These are phyloP conservation scores for Talaromyces funiculosus DNA, from an alignment of 2,329 filamentous ascomycete genomes.

Conservation along the genomic window DNA sequence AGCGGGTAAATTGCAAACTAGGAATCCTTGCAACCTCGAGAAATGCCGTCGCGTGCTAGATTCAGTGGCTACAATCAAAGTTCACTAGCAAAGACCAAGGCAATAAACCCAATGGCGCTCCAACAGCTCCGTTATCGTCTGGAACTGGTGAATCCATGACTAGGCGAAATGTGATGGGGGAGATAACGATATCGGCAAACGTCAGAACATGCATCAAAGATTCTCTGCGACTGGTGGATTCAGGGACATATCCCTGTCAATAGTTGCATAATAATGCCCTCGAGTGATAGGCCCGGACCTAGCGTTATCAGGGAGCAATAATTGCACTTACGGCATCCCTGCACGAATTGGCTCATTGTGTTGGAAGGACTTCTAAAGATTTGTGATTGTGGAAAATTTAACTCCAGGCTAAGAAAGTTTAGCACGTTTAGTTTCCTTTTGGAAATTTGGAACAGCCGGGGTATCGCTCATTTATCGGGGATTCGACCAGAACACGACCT, in stretches of 20 bases:
- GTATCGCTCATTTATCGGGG: conserved; percentile 9
- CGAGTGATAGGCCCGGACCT: neutral
- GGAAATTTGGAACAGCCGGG: conserved; percentile 13
- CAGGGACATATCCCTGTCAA: conserved; percentile 6
- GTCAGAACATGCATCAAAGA: conserved; percentile 10
- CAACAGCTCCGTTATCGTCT: conserved; percentile 8
- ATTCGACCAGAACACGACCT: neutral
- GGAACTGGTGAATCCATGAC: neutral
- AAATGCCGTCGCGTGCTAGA: conserved; percentile 9
- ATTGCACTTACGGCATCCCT: neutral
- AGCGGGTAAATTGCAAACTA: conserved; percentile 13
- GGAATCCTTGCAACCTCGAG: conserved; percentile 8
- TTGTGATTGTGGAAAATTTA: conserved; percentile 2
- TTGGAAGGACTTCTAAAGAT: neutral
- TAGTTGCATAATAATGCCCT: conserved; percentile 6
- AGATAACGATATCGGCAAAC: conserved; percentile 13
- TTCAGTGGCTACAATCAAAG: neutral
- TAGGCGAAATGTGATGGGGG: neutral
- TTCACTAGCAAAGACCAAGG: neutral
- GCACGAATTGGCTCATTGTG: neutral
- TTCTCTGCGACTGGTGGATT: conserved; percentile 11
- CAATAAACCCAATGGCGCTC: neutral
- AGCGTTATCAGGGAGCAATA: conserved; percentile 5
- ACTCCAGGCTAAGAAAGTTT: conserved; percentile 7
- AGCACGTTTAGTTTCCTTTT: conserved; percentile 3